Base-by-base conservation (phyloP, 208 protist species). In the Trypanosomatidae sp. region DNA sequence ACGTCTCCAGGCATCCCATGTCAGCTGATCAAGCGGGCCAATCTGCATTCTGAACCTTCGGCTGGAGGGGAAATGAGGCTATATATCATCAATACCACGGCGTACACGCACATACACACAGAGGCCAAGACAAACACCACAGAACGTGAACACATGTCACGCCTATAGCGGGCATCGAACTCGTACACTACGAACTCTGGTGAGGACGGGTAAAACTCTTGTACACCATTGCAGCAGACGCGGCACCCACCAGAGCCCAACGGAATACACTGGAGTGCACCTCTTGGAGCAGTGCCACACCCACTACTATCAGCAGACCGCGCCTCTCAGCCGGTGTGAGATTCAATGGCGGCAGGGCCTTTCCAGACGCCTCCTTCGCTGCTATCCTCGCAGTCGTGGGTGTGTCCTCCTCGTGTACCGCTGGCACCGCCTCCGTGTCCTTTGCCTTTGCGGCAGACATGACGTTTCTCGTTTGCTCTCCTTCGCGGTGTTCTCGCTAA, bases 201-300 rank as follows among this genome's bases (percentile, higher is more conserved):
- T 9, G 66, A 7, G 19, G 33, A n/a, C 52, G 47, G 33, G 0
- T 73, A 13, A 49, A 10, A 47, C 62, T 65, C 41, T 28, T 76
- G 72, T 77, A 74, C 5, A 76, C 3, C 6, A 72, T 19, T 0
- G 62, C 70, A 30, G 49, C 66, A 22, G 72, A 72, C 15, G 60
- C 69, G 10, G 74, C 71, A 3, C 60, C 69, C 0, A 76, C 46
- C 8, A 85, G 13, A 15, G 56, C 67, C 15, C 73, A 59, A 44
- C 81, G 73, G 56, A 86, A 65, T 15, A 65, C 62, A 17, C 25
- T 65, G 44, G 44, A 67, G 41, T 77, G 52, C n/a, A 88, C 73
- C 78, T 90, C 82, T 60, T 90, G 86, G 9, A 88, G 71, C n/a
- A 87, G 66, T 1, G 74, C 71, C 1, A 82, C 71, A 12, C 55